phyloP scores from a whole-genome alignment of 768 basidiomycete genomes.

The Pleurotus eryngii region DNA sequence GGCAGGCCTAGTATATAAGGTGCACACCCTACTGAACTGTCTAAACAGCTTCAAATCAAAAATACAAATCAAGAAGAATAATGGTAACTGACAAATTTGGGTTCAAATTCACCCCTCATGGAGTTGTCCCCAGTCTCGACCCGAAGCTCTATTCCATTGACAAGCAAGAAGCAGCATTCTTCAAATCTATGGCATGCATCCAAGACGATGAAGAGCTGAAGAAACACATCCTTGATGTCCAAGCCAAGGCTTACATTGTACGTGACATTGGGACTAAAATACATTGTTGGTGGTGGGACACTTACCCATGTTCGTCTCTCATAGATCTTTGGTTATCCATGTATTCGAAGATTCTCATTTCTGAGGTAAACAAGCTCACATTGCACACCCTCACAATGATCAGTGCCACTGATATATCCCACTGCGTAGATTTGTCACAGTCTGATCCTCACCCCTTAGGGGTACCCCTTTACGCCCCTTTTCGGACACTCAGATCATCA shows the following conservation, averaged over 20 bases:
- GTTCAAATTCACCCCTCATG: neutral
- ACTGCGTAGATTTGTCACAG: conserved; percentile 11
- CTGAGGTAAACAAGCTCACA: conserved; percentile 15
- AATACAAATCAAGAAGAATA: no score
- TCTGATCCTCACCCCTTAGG: no score
- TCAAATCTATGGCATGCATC: conserved; percentile 33
- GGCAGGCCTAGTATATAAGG: no score
- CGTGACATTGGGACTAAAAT: no score
- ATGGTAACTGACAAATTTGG: no score
- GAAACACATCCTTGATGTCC: conserved; percentile 35
- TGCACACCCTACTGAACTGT: no score
- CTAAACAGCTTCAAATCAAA: no score
- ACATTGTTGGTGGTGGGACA: neutral
- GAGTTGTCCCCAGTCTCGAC: neutral
- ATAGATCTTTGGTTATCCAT: conserved; percentile 28
- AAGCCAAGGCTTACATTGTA: conserved; percentile 32
- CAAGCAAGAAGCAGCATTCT: conserved; percentile 29
- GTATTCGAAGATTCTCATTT: conserved; percentile 28
- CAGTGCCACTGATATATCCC: neutral
- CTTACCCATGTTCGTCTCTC: neutral
- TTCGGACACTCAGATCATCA: no score
- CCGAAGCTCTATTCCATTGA: conserved; percentile 20
- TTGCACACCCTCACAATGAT: neutral
- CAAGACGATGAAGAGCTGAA: conserved; percentile 33
- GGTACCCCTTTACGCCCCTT: no score